phyloP scores from a whole-genome alignment of 1,284 basidiomycete genomes.

The Phenoliferia sp. region DNA sequence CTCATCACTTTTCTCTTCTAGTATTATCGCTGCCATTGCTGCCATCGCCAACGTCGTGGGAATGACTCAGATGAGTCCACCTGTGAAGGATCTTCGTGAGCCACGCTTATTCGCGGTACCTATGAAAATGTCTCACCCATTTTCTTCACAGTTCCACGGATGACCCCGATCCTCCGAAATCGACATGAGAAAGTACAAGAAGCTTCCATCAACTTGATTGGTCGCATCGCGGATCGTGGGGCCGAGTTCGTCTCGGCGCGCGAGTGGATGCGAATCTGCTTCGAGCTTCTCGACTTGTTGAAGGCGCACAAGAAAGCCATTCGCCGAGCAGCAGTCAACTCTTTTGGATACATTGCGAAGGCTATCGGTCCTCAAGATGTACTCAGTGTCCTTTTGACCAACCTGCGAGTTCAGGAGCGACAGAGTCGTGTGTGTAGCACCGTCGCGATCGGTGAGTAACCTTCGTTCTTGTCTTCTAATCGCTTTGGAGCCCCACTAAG shows the following conservation, averaged over 20 bases:
- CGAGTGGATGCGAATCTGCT: conserved; percentile 99
- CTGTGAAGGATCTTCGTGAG: conserved; percentile 94
- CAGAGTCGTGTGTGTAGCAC: conserved; percentile 98
- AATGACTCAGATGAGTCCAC: conserved; percentile 99
- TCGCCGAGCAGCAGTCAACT: conserved; percentile 96
- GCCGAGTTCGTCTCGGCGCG: conserved; percentile 96
- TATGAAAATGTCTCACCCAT: background rate
- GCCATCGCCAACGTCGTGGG: conserved; percentile 99
- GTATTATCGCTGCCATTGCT: conserved; percentile 96
- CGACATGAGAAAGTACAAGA: conserved; percentile 99
- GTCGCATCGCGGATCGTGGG: conserved; percentile 97
- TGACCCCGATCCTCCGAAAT: conserved; percentile 98
- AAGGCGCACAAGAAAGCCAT: conserved; percentile 99
- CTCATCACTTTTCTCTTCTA: conserved; percentile 40
- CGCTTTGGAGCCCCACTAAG: background rate
- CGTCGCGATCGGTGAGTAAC: conserved; percentile 79
- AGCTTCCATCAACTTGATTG: conserved; percentile 98
- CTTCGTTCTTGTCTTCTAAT: too few relatives aligned
- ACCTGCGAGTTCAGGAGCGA: conserved; percentile 95
- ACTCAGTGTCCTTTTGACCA: conserved; percentile 89
- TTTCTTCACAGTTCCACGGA: conserved; percentile 72
- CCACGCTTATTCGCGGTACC: conserved; percentile 22
- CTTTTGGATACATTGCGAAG: conserved; percentile 98
- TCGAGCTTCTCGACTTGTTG: conserved; percentile 91
- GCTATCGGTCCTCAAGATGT: conserved; percentile 99